A percentile compares a stretch with the other conserved stretches of the same genome.
phyloP scores from a whole-genome alignment of 768 basidiomycete genomes.

The Erythrobasidium yunnanense region DNA sequence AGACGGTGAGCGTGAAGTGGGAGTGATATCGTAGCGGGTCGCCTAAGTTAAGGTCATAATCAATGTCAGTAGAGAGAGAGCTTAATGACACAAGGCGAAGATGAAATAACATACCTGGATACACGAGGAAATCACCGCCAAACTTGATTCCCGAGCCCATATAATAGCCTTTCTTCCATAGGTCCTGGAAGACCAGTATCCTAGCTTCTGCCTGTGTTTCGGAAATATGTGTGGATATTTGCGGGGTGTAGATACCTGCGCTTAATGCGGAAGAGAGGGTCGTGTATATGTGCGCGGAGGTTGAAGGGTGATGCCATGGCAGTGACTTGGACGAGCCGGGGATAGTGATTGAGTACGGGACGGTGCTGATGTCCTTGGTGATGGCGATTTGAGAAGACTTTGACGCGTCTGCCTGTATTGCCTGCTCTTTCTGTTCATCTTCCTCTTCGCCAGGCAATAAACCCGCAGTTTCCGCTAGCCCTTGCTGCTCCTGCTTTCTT shows the following conservation, averaged over 20 bases:
- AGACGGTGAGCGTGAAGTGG: slow-evolving; percentile 78
- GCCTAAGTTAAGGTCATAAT: slow-evolving; percentile 47
- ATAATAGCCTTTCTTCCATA: slow-evolving; percentile 75
- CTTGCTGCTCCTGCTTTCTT: slow-evolving; percentile 37
- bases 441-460: not conserved
- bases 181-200: slow-evolving; percentile 64
- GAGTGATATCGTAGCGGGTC: slow-evolving; percentile 94
- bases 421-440: not conserved
- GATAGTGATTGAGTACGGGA: slow-evolving; percentile 45
- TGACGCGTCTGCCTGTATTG: not conserved
- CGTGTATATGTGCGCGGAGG: slow-evolving; percentile 42
- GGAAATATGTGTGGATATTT: too few relatives aligned
- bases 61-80: not conserved
- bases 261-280: too few relatives aligned
- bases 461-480: slow-evolving; percentile 25
- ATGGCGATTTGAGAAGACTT: too few relatives aligned
- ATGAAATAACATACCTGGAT: slow-evolving; percentile 83
- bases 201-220: slow-evolving; percentile 65
- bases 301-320: slow-evolving; percentile 56
- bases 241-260: too few relatives aligned
- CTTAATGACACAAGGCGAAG: not conserved
- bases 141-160: slow-evolving; percentile 87
- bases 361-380: not conserved
- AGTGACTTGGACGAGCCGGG: slow-evolving; percentile 55
- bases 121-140: slow-evolving; percentile 90